A percentile compares a stretch with the other conserved stretches of the same genome.
phyloP scores from a whole-genome alignment of 495 filamentous ascomycete species.

The Talaromyces liani region DNA sequence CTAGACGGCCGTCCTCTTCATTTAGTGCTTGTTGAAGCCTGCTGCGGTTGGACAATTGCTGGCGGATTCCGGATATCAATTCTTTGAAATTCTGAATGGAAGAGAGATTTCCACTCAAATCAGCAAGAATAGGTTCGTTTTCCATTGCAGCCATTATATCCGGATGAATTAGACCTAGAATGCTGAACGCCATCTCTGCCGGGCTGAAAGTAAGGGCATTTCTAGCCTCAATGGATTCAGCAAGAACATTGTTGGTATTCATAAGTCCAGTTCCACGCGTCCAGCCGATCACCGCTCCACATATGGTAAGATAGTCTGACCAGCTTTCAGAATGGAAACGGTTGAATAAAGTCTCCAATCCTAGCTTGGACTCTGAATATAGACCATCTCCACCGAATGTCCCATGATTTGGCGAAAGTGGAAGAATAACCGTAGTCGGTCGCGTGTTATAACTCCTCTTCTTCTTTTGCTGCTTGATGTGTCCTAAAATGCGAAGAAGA shows the following conservation, averaged over 20 bases:
- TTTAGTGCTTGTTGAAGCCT: constrained; percentile 9
- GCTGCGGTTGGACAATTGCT: constrained; percentile 85
- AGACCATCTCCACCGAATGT: constrained; percentile 20
- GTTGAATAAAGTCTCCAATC: constrained; percentile 16
- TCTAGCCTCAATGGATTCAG: constrained; percentile 14
- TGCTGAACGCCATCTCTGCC: constrained; percentile 19
- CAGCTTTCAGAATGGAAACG: constrained; percentile 15
- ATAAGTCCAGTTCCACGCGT: constrained; percentile 18
- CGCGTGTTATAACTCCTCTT: constrained; percentile 14
- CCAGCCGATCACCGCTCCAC: constrained; percentile 21
- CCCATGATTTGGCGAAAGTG: constrained; percentile 22
- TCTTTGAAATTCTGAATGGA: constrained; percentile 6
- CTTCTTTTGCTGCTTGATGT: constrained; percentile 7
- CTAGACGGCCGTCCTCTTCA: constrained; percentile 8
- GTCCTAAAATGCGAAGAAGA: constrained; percentile 14
- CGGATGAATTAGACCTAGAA: constrained; percentile 10
- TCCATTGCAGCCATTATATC: constrained; percentile 5
- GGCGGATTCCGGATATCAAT: background rate
- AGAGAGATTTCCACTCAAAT: constrained; percentile 13
- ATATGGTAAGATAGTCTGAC: constrained; percentile 14
- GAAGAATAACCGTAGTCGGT: constrained; percentile 16
- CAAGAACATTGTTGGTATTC: constrained; percentile 14
- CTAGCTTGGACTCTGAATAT: constrained; percentile 22
- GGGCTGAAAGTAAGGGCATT: constrained; percentile 14
- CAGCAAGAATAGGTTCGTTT: constrained; percentile 12